These are phyloP conservation scores for Nannochloropsis salina DNA, from an alignment of 108 stramenopile species.

Conservation along the genomic window DNA sequence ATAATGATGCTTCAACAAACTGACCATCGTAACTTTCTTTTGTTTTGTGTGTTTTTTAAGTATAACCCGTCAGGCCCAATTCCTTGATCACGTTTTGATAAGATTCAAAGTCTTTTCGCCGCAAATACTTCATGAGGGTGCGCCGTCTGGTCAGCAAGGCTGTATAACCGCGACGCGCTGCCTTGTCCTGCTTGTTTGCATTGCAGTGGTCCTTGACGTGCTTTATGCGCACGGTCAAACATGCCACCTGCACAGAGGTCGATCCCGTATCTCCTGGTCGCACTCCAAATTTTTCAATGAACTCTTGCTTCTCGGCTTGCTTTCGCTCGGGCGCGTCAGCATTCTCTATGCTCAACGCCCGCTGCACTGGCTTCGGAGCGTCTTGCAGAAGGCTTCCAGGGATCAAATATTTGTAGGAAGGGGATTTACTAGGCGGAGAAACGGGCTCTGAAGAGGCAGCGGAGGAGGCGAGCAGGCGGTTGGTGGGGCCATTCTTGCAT, in stretches of 20 bases:
- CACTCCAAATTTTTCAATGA: not conserved
- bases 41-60: not conserved
- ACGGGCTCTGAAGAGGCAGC: not conserved
- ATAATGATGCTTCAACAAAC: no score
- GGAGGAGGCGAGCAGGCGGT: not conserved
- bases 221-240: not conserved
- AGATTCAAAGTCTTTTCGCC: not conserved
- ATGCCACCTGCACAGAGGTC: slow-evolving; percentile 1
- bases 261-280: not conserved
- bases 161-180: not conserved
- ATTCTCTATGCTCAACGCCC: not conserved
- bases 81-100: slow-evolving; percentile 15
- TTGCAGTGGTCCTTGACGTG: not conserved
- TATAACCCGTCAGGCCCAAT: not conserved
- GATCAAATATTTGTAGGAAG: slow-evolving; percentile 17
- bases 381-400: not conserved
- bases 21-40: not conserved
- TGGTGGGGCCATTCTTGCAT: not conserved
- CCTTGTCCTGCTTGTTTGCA: not conserved
- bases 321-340: not conserved
- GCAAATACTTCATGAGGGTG: slow-evolving; percentile 3
- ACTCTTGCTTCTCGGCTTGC: not conserved
- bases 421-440: not conserved
- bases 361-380: not conserved
- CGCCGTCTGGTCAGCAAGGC: not conserved